phyloP scores from a whole-genome alignment of 805 yeast genomes.

The Myxozyma udenii region DNA sequence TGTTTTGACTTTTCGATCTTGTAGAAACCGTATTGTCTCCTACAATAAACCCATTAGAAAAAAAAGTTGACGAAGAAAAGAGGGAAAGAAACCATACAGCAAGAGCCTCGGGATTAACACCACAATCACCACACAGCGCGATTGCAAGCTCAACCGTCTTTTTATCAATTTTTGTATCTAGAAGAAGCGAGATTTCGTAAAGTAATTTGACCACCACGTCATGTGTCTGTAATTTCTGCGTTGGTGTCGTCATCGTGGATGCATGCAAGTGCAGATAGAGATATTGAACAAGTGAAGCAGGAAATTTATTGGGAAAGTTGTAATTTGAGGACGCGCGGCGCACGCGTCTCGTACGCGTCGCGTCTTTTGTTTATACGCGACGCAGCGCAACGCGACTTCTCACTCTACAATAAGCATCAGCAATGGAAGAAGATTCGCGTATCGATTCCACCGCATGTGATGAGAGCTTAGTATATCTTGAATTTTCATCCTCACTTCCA shows the following conservation, averaged over 20 bases:
- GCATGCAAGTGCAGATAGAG: no score
- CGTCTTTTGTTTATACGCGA: no score
- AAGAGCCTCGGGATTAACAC: constrained; percentile 37
- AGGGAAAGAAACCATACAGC: constrained; percentile 28
- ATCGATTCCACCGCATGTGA: not conserved
- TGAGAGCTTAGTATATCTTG: not conserved
- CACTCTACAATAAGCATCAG: no score
- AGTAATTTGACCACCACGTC: constrained; percentile 9
- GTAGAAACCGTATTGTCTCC: constrained; percentile 7
- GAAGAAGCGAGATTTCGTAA: constrained; percentile 36
- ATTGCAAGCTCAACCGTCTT: constrained; percentile 32
- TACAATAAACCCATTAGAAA: not conserved
- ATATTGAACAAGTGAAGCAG: no score
- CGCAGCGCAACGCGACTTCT: no score
- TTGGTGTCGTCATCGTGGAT: no score
- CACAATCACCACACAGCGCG: constrained; percentile 35
- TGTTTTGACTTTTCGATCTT: not conserved
- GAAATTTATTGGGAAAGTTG: no score
- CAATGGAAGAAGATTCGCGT: no score
- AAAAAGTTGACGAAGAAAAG: not conserved
- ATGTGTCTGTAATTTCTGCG: no score
- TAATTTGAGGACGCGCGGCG: no score
- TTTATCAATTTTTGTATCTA: constrained; percentile 34
- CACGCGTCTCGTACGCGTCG: no score
- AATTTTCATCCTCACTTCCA: not conserved